Evolutionary conservation across 2,329 filamentous ascomycete genomes (phyloP), one percentile per base, ranked within the genome.

Genomic region (Exophiala alcalophila): DNA sequence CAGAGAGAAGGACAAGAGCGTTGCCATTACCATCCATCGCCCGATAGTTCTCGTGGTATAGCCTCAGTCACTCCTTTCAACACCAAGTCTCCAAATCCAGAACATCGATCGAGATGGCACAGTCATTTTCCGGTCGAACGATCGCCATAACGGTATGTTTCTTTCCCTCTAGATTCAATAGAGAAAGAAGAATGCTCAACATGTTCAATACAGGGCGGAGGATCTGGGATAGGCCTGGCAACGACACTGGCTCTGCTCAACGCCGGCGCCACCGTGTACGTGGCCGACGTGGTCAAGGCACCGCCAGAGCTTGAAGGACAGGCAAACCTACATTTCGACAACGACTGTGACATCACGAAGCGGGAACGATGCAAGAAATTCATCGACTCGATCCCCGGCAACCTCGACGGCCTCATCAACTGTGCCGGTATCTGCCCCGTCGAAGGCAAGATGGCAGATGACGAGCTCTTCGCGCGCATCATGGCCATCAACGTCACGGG

Each of bases 351-450:
- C 21, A 41, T 41, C 38, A 41, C 38, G 7, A 33, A 26, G n/a
- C 38, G 38, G 12, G 38, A 41, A 35, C 10, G 16, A 9, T 41
- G 38, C 26, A 35, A 35, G 21, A 41, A 33, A 19, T 41, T 41
- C 19, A 35, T 41, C 4, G 38, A 41, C 19, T 35, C 38, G 9
- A 41, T 41, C 15, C 20, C 38, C 12, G 59, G 55, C 67, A 21
- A 31, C 3, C 14, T 44, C 6, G 37, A 47, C 24, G 39, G 40
- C 7, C 25, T 44, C 16, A 32, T 36, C 9, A 47, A 28, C 28
- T 38, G 40, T 23, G 40, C 40, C 21, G 40, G 40, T 2, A 38
- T 44, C 18, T 44, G 40, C 18, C 40, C 40, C 5, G 19, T 23
- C 19, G 40, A 44, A 19, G 40, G 40, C 10, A 38, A 44, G 25